Percentiles rank a stretch among this genome's conserved stretches.
Evolutionary conservation across 1,139 yeast genomes (phyloP).

Genomic region (Blastobotrys elegans): DNA sequence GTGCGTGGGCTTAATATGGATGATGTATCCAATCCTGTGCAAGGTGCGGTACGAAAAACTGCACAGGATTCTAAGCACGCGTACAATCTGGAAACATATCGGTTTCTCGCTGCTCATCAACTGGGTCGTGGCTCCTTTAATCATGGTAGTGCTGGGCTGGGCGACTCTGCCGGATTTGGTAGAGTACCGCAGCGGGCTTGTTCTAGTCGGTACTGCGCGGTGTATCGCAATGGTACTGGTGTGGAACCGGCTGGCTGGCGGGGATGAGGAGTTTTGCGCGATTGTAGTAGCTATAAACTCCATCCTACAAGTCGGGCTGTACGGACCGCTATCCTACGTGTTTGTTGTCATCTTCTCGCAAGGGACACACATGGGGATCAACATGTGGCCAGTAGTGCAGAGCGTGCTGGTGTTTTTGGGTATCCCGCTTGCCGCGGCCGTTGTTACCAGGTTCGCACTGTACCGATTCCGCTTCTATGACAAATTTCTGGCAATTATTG

Average conservation of each 20-base stretch:
- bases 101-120: slow-evolving; percentile 43
- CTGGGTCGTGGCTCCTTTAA: slow-evolving; percentile 54
- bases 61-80: slow-evolving; percentile 27
- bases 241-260: slow-evolving; percentile 57
- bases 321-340: slow-evolving; percentile 51
- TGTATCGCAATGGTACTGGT: slow-evolving; percentile 62
- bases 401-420: slow-evolving; percentile 54
- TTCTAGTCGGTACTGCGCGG: slow-evolving; percentile 56
- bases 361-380: slow-evolving; percentile 20
- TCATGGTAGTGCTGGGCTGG: slow-evolving; percentile 57
- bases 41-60: slow-evolving; percentile 48
- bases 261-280: slow-evolving; percentile 51
- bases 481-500: slow-evolving; percentile 38
- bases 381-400: slow-evolving; percentile 41
- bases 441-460: slow-evolving; percentile 39
- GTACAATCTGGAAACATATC: slow-evolving; percentile 35
- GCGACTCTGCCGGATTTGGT: slow-evolving; percentile 44
- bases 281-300: slow-evolving; percentile 50
- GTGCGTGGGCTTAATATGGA: slow-evolving; percentile 49
- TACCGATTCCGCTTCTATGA: slow-evolving; percentile 33
- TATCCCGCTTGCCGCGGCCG: slow-evolving; percentile 47
- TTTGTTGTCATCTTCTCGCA: slow-evolving; percentile 29
- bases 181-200: slow-evolving; percentile 51
- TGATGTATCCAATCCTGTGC: slow-evolving; percentile 58
- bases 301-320: slow-evolving; percentile 48